phyloP scores from a whole-genome alignment of 805 yeast species.

The Candida quercuum region DNA sequence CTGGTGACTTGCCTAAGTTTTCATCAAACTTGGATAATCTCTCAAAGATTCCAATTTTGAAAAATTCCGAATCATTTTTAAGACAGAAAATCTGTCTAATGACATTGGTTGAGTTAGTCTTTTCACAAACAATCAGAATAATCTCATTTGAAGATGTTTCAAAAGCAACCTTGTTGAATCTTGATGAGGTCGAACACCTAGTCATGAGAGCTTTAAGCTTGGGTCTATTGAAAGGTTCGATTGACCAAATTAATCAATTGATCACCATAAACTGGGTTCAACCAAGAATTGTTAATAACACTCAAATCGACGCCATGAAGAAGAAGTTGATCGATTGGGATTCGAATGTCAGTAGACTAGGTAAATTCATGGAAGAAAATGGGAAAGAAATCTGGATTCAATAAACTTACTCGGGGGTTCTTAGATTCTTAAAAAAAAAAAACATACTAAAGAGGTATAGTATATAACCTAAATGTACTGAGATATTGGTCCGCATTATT shows the following conservation, averaged over 20 bases:
- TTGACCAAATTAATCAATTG: constrained; percentile 78
- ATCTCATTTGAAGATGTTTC: constrained; percentile 72
- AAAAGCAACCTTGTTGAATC: constrained; percentile 55
- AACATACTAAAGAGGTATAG: too few relatives aligned
- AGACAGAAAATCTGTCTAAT: constrained; percentile 89
- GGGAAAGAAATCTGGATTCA: constrained; percentile 65
- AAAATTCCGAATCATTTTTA: constrained; percentile 56
- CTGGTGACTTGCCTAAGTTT: constrained; percentile 71
- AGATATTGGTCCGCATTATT: too few relatives aligned
- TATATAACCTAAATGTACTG: too few relatives aligned
- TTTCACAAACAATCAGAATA: constrained; percentile 69
- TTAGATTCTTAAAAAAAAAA: neutral
- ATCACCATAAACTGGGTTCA: constrained; percentile 91
- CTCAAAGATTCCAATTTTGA: constrained; percentile 47
- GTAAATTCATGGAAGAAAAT: constrained; percentile 49
- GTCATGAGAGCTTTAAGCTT: constrained; percentile 88
- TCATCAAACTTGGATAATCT: constrained; percentile 35
- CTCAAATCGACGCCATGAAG: constrained; percentile 75
- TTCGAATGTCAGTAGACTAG: constrained; percentile 60
- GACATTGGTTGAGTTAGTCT: constrained; percentile 85
- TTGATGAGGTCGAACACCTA: constrained; percentile 76
- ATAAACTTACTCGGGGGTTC: neutral
- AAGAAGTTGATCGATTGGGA: constrained; percentile 77
- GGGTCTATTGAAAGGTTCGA: constrained; percentile 79
- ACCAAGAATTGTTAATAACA: constrained; percentile 83